Evolutionary conservation across 148 eudicot species (phyloP), one percentile per base, ranked within the genome.

Genomic region (Silene uniflora): DNA sequence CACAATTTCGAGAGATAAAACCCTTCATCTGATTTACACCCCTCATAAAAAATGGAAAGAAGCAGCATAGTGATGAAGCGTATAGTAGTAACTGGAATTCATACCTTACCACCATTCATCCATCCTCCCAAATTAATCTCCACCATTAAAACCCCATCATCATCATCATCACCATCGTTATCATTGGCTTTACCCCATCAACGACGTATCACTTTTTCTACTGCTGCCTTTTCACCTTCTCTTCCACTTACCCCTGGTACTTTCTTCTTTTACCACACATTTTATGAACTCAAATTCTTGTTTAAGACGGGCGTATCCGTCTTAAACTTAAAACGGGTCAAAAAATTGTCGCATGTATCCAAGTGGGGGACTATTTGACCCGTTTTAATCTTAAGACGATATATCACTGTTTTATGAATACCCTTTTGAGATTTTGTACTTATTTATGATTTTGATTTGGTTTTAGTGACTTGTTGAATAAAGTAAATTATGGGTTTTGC

Each of bases 1-100:
- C 5, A 35, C 39, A 3, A 35, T 35, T 35, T 35, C 39, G 2
- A 2, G 14, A 49, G 55, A 52, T 52, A 52, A 52, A 52, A 52
- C 64, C 23, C 11, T 62, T 13, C 66, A 62, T 22, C 21, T 19
- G 25, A 11, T 22, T 62, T n/a, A 62, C 13, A 63, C 3, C 0
- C 5, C 62, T 0, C 29, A 18, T 17, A 29, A 23, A 10, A 27
- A 22, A 82, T 82, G 84, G 84, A 82, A 72, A 70, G 63, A 64
- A 74, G 81, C 24, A 74, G 78, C 76, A 42, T 70, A 9, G 79
- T 80, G 78, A 74, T 82, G 59, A 74, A 78, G 62, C 81, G 84
- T 55, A 52, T 82, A 16, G 62, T 82, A 16, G 62, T 69, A 47
- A 59, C 67, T 18, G 84, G 78, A 23, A 74, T 70, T 44, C 35